phyloP scores from a whole-genome alignment of 129 eudicot species.

The Logfia minima region DNA sequence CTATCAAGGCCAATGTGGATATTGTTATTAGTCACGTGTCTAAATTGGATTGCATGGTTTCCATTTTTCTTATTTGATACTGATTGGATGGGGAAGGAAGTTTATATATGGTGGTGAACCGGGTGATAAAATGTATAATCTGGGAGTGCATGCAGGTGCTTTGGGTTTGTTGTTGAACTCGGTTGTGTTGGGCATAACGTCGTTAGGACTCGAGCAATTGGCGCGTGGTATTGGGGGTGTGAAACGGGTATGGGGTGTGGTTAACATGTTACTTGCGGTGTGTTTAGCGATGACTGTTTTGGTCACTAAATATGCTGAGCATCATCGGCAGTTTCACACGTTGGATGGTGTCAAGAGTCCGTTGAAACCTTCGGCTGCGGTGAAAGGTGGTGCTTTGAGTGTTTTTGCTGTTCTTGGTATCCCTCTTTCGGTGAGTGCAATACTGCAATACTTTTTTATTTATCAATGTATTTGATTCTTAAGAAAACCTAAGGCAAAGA shows the following conservation, averaged over 20 bases:
- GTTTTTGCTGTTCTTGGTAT: conserved; percentile 52
- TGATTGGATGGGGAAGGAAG: conserved; percentile 89
- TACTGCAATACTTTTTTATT: not conserved
- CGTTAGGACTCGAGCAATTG: conserved; percentile 45
- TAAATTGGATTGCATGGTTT: conserved; percentile 93
- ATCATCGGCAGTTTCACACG: conserved; percentile 5
- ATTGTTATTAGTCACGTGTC: conserved; percentile 48
- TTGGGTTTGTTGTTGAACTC: conserved; percentile 59
- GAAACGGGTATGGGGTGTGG: conserved; percentile 55
- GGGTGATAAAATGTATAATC: conserved; percentile 33
- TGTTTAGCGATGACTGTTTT: conserved; percentile 44
- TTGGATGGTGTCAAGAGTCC: conserved; percentile 16
- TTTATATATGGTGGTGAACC: conserved; percentile 72
- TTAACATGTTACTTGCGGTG: conserved; percentile 44
- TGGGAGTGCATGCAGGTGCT: conserved; percentile 64
- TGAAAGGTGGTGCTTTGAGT: conserved; percentile 42
- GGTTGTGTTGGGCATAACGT: conserved; percentile 42
- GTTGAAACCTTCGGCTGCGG: conserved; percentile 28
- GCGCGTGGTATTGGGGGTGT: conserved; percentile 36
- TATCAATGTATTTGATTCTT: not conserved
- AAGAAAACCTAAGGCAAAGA: no score
- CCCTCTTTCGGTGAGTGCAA: conserved; percentile 61
- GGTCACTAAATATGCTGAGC: conserved; percentile 45
- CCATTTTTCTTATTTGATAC: conserved; percentile 85
- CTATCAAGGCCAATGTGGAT: conserved; percentile 52